Evolutionary conservation across 2,329 filamentous ascomycete species (phyloP).

Genomic region (Cryphonectria nitschkei): DNA sequence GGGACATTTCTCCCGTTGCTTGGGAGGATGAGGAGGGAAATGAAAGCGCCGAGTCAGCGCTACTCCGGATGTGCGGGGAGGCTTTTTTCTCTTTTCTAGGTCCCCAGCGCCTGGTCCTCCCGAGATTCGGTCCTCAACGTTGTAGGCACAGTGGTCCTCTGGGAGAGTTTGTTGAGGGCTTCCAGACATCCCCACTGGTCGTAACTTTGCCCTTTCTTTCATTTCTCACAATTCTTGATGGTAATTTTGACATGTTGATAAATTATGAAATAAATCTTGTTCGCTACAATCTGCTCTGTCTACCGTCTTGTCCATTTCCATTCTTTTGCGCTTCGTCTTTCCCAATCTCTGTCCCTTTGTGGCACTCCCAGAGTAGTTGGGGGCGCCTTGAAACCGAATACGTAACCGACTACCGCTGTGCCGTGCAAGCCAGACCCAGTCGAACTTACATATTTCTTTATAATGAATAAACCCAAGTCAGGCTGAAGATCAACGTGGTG

Average conservation of each 20-base stretch:
- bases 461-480: too few species aligned
- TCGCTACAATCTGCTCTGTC: not conserved
- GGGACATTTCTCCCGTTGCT: not conserved
- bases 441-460: too few species aligned
- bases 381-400: too few species aligned
- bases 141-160: not conserved
- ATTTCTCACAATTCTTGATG: too few species aligned
- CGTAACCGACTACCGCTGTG: not conserved
- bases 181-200: not conserved
- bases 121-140: conserved; percentile 1
- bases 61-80: not conserved
- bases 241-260: too few species aligned
- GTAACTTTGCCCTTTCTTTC: not conserved
- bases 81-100: not conserved
- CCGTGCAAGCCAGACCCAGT: not conserved
- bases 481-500: too few species aligned
- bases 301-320: not conserved
- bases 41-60: conserved; percentile 6
- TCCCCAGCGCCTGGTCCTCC: not conserved
- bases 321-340: not conserved
- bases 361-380: not conserved
- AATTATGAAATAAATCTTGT: not conserved
- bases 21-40: not conserved
- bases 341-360: not conserved
- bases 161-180: not conserved